Percentiles rank a stretch among this genome's conserved stretches.
Conservation (phyloP, 352 stramenopile genomes). For the Phytophthora foliorum region DNA sequence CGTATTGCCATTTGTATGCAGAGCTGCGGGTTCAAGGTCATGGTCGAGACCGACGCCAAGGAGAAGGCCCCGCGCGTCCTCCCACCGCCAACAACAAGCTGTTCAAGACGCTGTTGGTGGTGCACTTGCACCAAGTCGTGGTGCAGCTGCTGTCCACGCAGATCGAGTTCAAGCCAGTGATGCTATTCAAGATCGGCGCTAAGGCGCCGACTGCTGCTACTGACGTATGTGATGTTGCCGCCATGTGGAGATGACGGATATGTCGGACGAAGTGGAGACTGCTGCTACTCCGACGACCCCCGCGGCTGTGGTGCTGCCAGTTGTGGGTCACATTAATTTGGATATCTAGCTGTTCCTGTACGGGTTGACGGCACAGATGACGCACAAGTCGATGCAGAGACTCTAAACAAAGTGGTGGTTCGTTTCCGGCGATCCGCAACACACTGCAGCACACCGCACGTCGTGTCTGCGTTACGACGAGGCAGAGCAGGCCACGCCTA, state of each 20-base stretch:
- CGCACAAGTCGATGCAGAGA: conserved; percentile 67
- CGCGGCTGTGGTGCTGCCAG: conserved; percentile 45
- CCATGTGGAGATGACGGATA: conserved; percentile 67
- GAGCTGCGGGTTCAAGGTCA: conserved; percentile 80
- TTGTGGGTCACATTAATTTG: conserved; percentile 84
- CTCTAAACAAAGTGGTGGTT: conserved; percentile 61
- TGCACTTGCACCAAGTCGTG: conserved; percentile 69
- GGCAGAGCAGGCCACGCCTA: conserved; percentile 89
- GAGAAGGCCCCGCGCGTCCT: conserved; percentile 87
- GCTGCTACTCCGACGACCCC: conserved; percentile 14
- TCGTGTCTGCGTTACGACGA: conserved; percentile 92
- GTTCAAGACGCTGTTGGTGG: conserved; percentile 75
- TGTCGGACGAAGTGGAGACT: conserved; percentile 42
- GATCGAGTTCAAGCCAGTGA: conserved; percentile 65
- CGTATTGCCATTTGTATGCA: conserved; percentile 44
- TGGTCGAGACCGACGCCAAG: conserved; percentile 86
- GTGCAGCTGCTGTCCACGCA: conserved; percentile 66
- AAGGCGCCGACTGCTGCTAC: conserved; percentile 35
- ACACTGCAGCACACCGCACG: conserved; percentile 90
- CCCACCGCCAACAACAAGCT: conserved; percentile 82
- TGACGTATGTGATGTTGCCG: conserved; percentile 11
- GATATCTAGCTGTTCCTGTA: conserved; percentile 89
- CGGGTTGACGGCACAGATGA: conserved; percentile 75
- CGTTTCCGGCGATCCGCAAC: conserved; percentile 71
- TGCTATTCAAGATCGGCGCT: conserved; percentile 62